Base-by-base conservation (phyloP, 495 filamentous ascomycete species). In the Evernia prunastri region DNA sequence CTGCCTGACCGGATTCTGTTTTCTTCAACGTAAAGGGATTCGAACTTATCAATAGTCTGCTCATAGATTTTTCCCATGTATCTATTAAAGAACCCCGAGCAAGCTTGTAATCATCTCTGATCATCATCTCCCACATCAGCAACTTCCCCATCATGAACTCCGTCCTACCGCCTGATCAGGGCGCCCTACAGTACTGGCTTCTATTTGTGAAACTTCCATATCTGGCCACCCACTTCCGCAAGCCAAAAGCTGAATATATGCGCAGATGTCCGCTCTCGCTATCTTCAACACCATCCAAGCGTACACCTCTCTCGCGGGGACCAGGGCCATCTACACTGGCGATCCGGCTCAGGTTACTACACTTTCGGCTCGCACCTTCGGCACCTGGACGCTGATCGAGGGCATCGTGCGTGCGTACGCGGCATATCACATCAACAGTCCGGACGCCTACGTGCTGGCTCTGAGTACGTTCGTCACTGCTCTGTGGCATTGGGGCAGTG, bases 351-450 rank as follows among this genome's bases (percentile, higher is more conserved):
- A 51, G 45, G 45, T 51, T 5, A 51, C 45, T 8, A 15, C 45
- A 51, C 45, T 51, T 51, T 51, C 45, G 45, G 45, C 45, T 51
- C 45, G 45, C 45, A 51, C 45, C 17, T 51, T 51, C 45, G 45
- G 57, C 36, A 59, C 33, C 35, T 59, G 57, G 57, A 59, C 36
- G n/a, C 35, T 29, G 27, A 23, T 59, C 35, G 57, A 37, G n/a
- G 57, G 35, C 39, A 42, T 59, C 57, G 57, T 59, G 33, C 57
- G 57, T 59, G 35, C 40, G n/a, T 42, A 40, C 10, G 36, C 57
- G n/a, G 57, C 57, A 29, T 40, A 59, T 36, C 36, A 59, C 33
- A 40, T 59, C 35, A 42, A 40, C 57, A 59, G 40, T 40, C 31
- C n/a, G 57, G 57, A 40, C 36, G 57, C 57, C 36, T 59, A 59